Evolutionary conservation across 176 grass and related monocot species (phyloP).

Genomic region (Paspalum vaginatum): DNA sequence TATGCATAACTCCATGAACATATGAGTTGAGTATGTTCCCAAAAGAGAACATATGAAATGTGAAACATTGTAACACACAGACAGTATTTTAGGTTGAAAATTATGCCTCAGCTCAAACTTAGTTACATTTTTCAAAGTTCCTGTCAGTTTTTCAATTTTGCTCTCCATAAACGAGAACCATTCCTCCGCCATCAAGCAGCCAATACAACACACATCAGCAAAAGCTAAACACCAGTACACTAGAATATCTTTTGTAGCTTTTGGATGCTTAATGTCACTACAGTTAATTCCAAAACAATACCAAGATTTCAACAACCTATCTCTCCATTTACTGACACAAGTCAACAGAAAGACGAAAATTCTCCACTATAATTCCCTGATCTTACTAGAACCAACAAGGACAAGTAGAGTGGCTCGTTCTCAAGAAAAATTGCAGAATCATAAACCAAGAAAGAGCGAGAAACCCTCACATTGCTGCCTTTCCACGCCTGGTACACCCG

Average conservation of each 20-base stretch:
- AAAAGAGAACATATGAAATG: not conserved
- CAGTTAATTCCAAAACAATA: not conserved
- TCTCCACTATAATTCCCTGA: not conserved
- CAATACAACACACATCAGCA: not conserved
- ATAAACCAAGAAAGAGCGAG: constrained; percentile 12
- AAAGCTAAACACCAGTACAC: not conserved
- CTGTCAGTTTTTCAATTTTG: not conserved
- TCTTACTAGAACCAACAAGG: not conserved
- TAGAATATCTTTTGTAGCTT: not conserved
- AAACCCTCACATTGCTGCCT: constrained; percentile 66
- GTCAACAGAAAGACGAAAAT: not conserved
- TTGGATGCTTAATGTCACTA: no score
- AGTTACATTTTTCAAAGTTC: not conserved
- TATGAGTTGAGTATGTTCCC: not conserved
- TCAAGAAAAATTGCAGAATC: constrained; percentile 20
- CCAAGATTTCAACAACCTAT: constrained; percentile 13
- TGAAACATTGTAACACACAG: not conserved
- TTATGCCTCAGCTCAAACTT: not conserved
- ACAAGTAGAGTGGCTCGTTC: not conserved
- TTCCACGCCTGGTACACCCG: constrained; percentile 79
- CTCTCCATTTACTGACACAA: not conserved
- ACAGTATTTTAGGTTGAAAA: not conserved
- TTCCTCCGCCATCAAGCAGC: not conserved
- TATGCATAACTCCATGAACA: not conserved
- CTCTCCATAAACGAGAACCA: not conserved